Conservation (phyloP, 1,139 yeast species). For the Blastobotrys buckinghamii region DNA sequence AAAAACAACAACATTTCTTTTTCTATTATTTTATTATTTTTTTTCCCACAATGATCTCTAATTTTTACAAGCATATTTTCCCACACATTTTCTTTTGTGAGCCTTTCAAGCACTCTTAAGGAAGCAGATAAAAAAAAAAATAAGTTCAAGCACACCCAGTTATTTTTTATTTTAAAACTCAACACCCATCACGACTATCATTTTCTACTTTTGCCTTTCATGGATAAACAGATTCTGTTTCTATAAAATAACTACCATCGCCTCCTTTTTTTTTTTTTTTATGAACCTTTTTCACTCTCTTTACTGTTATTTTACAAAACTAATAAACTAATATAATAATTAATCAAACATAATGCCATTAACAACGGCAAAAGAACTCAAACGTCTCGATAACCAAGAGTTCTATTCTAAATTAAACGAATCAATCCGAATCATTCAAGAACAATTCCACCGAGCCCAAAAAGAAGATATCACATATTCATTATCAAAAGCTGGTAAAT, state of each 20-base stretch:
- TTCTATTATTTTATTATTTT: neutral
- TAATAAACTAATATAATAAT: no score
- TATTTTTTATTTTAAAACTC: neutral
- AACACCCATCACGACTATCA: neutral
- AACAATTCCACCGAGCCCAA: slow-evolving; percentile 6
- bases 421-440: slow-evolving; percentile 2
- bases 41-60: no score
- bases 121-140: no score
- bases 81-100: neutral
- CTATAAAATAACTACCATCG: neutral
- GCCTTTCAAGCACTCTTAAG: neutral
- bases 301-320: no score
- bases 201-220: neutral
- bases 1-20: no score
- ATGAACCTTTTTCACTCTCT: no score
- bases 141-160: no score
- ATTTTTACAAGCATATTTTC: neutral
- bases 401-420: slow-evolving; percentile 6
- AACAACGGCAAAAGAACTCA: slow-evolving; percentile 4
- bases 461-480: slow-evolving; percentile 9
- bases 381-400: slow-evolving; percentile 3
- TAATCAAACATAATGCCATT: slow-evolving; percentile 1
- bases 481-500: slow-evolving; percentile 11
- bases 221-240: neutral
- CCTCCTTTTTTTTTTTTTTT: neutral